These are phyloP conservation scores for Paraphaeosphaeria sporulosa DNA, from an alignment of 2,329 filamentous ascomycete genomes.

Conservation along the genomic window DNA sequence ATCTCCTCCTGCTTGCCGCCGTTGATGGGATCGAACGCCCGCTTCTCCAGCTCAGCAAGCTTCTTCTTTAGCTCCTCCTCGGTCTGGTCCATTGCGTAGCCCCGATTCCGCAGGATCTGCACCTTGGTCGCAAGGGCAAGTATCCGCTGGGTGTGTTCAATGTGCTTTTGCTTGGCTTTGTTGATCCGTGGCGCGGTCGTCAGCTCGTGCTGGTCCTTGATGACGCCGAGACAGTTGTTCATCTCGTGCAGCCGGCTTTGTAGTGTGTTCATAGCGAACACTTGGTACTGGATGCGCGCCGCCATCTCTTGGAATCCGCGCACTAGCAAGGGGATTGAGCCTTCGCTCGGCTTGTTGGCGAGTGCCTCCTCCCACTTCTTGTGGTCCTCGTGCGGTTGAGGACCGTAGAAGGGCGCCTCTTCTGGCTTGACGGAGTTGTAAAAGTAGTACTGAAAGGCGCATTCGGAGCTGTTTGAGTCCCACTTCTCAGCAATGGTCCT, in stretches of 20 bases:
- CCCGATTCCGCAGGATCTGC: conserved; percentile 80
- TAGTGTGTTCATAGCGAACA: conserved; percentile 72
- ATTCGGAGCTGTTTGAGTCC: conserved; percentile 72
- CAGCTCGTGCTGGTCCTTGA: conserved; percentile 79
- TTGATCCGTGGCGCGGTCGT: conserved; percentile 76
- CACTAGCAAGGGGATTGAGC: conserved; percentile 79
- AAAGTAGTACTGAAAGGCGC: conserved; percentile 82
- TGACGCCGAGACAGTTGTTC: conserved; percentile 74
- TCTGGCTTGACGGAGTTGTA: conserved; percentile 84
- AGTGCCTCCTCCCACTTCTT: conserved; percentile 86
- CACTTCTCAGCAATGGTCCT: conserved; percentile 75
- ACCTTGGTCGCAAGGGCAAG: conserved; percentile 79
- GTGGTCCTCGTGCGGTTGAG: conserved; percentile 73
- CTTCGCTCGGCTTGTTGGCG: conserved; percentile 77
- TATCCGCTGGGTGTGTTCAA: conserved; percentile 75
- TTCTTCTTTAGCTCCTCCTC: conserved; percentile 81
- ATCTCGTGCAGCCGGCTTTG: conserved; percentile 79
- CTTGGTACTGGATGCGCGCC: conserved; percentile 75
- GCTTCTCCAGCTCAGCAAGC: conserved; percentile 72
- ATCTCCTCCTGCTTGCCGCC: conserved; percentile 82
- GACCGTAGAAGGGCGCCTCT: conserved; percentile 78
- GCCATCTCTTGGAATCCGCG: conserved; percentile 76
- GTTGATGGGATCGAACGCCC: conserved; percentile 76
- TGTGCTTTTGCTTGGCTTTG: conserved; percentile 75
- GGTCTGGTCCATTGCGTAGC: conserved; percentile 79